Evolutionary conservation across 108 stramenopile species (phyloP), one percentile per base, ranked within the genome.

Genomic region (Stephanodiscus triporus): DNA sequence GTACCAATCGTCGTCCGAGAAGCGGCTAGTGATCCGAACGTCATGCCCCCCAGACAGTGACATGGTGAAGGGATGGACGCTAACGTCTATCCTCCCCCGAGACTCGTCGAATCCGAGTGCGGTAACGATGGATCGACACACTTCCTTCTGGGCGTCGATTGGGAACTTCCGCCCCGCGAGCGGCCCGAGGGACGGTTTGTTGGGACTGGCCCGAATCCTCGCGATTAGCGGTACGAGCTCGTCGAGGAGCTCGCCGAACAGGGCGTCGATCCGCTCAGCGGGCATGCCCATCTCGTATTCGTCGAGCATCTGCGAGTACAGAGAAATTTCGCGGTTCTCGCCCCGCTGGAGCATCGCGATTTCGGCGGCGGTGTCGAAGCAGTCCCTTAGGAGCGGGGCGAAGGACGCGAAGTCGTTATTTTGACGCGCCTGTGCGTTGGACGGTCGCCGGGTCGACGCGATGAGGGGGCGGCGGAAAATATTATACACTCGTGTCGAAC

Each of bases 31-130:
- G 65, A 98, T 97, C 13, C 97, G 89, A 16, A 95, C 95, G 72
- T 98, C 97, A 6, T 68, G 55, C 16, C 81, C 80, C 23, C 80
- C 69, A n/a, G n/a, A n/a, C 30, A 90, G 75, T 14, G 87, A 85
- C 57, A 84, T 90, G 40, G 96, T 93, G 65, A 98, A 98, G 5
- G 97, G 97, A 84, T 98, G 97, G 30, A 94, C 93, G 13, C 80
- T 81, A 9, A 91, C 93, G 75, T 98, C 97, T 20, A 95, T 80
- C 27, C 97, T 74, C 42, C 95, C 96, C 14, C 81, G 68, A 13
- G 43, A 57, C 19, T 75, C 65, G 65, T 95, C 86, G 66, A 88
- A 97, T 30, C 96, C 96, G 23, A 98, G 68, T 0, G 69, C 67
- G 17, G 63, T 85, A 9, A 93, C 89, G 26, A 98, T 80, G 19